These are phyloP conservation scores for Triglochin maritima DNA, from an alignment of 106 monocot species.

Conservation along the genomic window DNA sequence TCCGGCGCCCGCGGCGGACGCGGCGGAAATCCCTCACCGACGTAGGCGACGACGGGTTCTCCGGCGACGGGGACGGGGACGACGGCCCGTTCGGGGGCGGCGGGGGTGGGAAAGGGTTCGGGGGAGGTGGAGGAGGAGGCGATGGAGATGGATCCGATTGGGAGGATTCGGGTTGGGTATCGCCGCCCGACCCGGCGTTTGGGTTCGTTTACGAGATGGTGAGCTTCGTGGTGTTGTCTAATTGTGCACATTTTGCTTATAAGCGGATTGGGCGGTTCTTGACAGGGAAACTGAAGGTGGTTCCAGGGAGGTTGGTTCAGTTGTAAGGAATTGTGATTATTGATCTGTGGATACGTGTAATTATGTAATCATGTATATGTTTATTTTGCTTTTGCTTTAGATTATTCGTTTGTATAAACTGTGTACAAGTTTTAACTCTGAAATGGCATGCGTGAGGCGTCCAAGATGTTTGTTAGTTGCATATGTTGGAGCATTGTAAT, in stretches of 20 bases:
- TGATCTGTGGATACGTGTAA: too few species aligned
- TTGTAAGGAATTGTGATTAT: too few species aligned
- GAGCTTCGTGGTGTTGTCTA: constrained; percentile 55
- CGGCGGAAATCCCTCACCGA: constrained; percentile 11
- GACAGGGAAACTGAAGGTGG: constrained; percentile 28
- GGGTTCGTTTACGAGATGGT: constrained; percentile 53
- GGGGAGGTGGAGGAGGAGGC: constrained; percentile 5
- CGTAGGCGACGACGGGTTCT: constrained; percentile 11
- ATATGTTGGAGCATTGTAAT: too few species aligned
- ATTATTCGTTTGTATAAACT: too few species aligned
- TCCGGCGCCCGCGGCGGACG: constrained; percentile 27
- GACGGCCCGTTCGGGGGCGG: constrained; percentile 24
- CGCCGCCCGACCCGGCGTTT: constrained; percentile 46
- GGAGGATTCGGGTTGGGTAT: not conserved
- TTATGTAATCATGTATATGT: too few species aligned
- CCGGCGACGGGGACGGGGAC: constrained; percentile 22
- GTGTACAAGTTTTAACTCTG: too few species aligned
- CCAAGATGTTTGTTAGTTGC: too few species aligned
- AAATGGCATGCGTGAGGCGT: too few species aligned
- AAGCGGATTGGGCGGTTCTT: constrained; percentile 44
- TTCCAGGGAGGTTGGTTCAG: constrained; percentile 23
- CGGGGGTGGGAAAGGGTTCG: constrained; percentile 8
- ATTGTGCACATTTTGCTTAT: constrained; percentile 51
- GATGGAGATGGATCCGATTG: constrained; percentile 20
- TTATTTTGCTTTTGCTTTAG: too few species aligned